These are phyloP conservation scores for Sparassis latifolia DNA, from an alignment of 1,284 basidiomycete genomes.

Conservation along the genomic window DNA sequence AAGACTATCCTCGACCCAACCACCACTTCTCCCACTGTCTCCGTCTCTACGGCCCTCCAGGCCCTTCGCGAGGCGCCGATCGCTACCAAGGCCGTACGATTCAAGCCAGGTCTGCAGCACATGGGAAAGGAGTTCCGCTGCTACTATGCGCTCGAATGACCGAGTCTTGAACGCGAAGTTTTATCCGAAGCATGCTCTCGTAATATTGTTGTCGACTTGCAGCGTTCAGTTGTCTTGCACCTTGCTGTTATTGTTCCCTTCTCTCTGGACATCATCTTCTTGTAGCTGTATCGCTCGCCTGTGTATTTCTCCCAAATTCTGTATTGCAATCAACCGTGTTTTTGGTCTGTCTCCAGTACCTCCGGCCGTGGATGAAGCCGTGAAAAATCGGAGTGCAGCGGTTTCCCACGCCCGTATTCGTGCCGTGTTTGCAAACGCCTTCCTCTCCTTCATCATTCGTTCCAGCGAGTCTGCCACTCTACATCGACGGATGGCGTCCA, in stretches of 20 bases:
- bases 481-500: constrained; percentile 51
- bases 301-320: neutral
- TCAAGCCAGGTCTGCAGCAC: neutral
- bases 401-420: constrained; percentile 7
- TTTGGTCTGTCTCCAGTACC: neutral
- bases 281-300: neutral
- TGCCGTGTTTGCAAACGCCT: constrained; percentile 7
- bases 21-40: neutral
- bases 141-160: neutral
- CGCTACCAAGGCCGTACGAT: neutral
- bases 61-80: neutral
- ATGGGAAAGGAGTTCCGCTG: neutral
- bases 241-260: neutral
- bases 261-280: neutral
- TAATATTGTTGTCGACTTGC: neutral
- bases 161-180: neutral
- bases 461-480: constrained; percentile 4
- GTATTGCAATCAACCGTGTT: neutral
- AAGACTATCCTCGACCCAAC: neutral
- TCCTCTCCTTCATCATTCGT: constrained; percentile 6
- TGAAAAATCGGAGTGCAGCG: constrained; percentile 3
- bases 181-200: neutral
- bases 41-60: neutral
- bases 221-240: neutral
- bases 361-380: neutral